Base-by-base conservation (phyloP, 257 asterid genomes). In the Solanum peruvianum region DNA sequence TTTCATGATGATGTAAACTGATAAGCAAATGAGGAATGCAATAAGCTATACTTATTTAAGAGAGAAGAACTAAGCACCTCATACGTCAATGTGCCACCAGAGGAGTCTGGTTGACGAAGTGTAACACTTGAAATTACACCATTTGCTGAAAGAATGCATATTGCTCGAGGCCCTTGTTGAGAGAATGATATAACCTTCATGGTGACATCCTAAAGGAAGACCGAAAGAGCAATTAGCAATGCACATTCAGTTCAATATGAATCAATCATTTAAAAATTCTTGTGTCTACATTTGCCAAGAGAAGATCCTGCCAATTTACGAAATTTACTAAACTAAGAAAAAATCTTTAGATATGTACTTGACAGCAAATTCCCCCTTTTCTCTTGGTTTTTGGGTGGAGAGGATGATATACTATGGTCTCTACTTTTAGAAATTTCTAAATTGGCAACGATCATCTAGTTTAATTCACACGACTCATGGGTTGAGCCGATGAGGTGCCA, bases 151-250 rank as follows among this genome's bases (percentile, higher is more conserved):
- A 95, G 94, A 87, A 95, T 91, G 87, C 98, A 95, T 72, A 95
- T 94, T 62, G 97, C 94, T 25, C 98, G 93, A 49, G 98, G 98
- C 39, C 98, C 98, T 91, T 93, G 97, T 87, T 95, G 98, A 86
- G 97, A 94, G 87, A 94, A 93, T 12, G 98, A 95, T 86, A 95
- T 94, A 33, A 95, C 89, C 91, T 95, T 95, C 98, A 93, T 93
- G 18, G 93, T 93, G 44, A 95, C 93, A 89, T 95, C 98, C 98
- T 95, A 84, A 44, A 88, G 82, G 66, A 87, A 70, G 85, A 86
- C 52, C 23, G 15, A n/a, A 7, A 86, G 29, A 66, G 70, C 11
- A 31, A 33, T 35, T 33, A 27, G 33, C 21, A 56, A 31, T 31
- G 47, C 86, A 83, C 62, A 12, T 13, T 76, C n/a, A 42, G 83